Percentiles rank a stretch among this genome's conserved stretches.
Evolutionary conservation across 352 stramenopile genomes (phyloP).

Genomic region (Lagenidium giganteum): DNA sequence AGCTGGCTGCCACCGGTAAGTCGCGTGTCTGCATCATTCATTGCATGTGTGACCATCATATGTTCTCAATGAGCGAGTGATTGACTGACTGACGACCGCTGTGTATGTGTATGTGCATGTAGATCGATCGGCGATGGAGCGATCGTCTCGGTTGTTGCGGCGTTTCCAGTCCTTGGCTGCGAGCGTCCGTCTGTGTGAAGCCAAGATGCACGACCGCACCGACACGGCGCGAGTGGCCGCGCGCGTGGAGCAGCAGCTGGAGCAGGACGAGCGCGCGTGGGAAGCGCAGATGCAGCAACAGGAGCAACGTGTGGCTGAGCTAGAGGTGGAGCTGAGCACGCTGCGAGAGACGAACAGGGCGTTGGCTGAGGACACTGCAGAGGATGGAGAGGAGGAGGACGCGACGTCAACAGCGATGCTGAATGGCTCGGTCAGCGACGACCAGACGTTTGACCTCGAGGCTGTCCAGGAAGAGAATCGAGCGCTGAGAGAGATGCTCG

Average conservation of each 20-base stretch:
- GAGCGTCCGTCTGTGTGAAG: conserved; percentile 27
- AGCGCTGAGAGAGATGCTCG: conserved; percentile 37
- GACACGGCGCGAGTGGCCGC: conserved; percentile 46
- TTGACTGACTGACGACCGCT: too few relatives aligned
- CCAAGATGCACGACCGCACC: conserved; percentile 22
- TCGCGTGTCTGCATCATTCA: too few relatives aligned
- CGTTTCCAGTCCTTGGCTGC: conserved; percentile 35
- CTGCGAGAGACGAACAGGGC: conserved; percentile 18
- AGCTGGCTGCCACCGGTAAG: too few relatives aligned
- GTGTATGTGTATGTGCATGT: too few relatives aligned
- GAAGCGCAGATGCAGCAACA: conserved; percentile 50
- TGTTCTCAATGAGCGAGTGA: too few relatives aligned
- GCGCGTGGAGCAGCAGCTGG: conserved; percentile 48
- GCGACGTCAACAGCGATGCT: conserved; percentile 3
- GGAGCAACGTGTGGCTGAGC: conserved; percentile 35
- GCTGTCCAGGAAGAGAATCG: conserved; percentile 17
- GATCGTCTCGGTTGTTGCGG: conserved; percentile 21
- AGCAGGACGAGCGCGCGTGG: conserved; percentile 50
- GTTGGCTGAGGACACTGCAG: conserved; percentile 20
- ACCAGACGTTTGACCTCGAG: conserved; percentile 3
- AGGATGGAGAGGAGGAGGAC: conserved; percentile 15
- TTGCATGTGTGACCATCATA: too few relatives aligned
- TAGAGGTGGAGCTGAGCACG: conserved; percentile 46
- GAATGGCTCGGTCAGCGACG: conserved; percentile 1
- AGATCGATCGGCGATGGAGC: conserved; percentile 6